These are phyloP conservation scores for Myriosclerotinia scirpicola DNA, from an alignment of 2,329 filamentous ascomycete genomes.

Conservation along the genomic window DNA sequence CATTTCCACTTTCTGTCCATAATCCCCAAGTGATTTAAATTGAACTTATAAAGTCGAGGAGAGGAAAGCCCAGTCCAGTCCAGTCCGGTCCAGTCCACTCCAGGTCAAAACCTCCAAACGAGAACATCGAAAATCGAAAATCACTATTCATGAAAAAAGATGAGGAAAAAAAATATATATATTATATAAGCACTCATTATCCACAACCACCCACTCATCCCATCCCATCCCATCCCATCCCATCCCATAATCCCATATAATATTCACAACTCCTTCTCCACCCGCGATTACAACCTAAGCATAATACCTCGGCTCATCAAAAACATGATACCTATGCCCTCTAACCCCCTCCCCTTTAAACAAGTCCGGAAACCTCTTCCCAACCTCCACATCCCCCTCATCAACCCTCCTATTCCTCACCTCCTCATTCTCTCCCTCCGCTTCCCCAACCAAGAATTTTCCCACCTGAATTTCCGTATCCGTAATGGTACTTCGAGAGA, in stretches of 20 bases:
- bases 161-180: background rate
- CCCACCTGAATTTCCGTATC: slow-evolving; percentile 96
- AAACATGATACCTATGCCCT: slow-evolving; percentile 92
- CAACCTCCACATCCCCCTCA: slow-evolving; percentile 74
- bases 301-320: slow-evolving; percentile 82
- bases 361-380: slow-evolving; percentile 77
- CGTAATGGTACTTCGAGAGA: slow-evolving; percentile 87
- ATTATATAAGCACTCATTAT: background rate
- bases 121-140: background rate
- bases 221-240: background rate
- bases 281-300: slow-evolving; percentile 32
- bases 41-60: no score
- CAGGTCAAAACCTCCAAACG: no score
- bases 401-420: slow-evolving; percentile 57
- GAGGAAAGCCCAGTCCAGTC: no score
- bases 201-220: no score
- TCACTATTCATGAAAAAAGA: background rate
- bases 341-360: slow-evolving; percentile 85
- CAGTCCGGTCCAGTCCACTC: no score
- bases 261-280: background rate
- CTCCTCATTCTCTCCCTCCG: slow-evolving; percentile 60
- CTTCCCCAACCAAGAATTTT: slow-evolving; percentile 83
- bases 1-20: no score
- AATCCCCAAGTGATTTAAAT: background rate
- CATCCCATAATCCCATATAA: background rate